Conservation (phyloP, 441 rosid genomes). For the Adansonia grandidieri region DNA sequence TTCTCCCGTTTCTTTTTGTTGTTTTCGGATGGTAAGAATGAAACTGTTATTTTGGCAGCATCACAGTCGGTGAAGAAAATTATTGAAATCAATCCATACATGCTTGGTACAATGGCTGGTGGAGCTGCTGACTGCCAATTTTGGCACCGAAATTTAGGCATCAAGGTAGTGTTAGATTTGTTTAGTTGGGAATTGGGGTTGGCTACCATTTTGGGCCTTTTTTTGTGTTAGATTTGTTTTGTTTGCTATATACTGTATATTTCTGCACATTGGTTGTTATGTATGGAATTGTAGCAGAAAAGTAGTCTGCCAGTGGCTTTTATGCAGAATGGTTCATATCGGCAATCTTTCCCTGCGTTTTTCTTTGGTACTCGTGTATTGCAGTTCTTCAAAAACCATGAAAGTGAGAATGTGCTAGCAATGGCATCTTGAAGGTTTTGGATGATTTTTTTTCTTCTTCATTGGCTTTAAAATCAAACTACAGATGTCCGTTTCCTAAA, state of each 20-base stretch:
- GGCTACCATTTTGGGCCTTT: not conserved
- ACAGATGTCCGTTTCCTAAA: not conserved
- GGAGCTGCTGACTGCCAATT: conserved; percentile 99
- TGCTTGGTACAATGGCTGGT: conserved; percentile 99
- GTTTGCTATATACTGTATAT: too few species aligned
- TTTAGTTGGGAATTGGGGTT: too few species aligned
- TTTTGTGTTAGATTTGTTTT: not conserved
- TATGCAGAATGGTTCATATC: not conserved
- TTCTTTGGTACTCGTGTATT: not conserved
- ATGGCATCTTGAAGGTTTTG: not conserved
- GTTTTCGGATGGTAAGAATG: not conserved
- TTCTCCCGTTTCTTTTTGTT: not conserved
- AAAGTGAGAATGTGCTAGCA: not conserved
- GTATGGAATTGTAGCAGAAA: not conserved
- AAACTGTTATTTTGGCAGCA: conserved; percentile 49
- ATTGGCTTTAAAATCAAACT: not conserved
- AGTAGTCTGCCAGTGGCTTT: not conserved
- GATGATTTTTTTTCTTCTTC: not conserved
- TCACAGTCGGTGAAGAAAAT: conserved; percentile 98
- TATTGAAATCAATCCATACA: conserved; percentile 96
- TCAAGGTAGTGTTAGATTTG: conserved; percentile 59
- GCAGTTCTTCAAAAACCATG: not conserved
- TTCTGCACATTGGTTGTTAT: not conserved
- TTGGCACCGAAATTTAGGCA: conserved; percentile 98
- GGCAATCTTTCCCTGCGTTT: not conserved